phyloP scores from a whole-genome alignment of 2,329 filamentous ascomycete genomes.

The Paraphoma sp. region DNA sequence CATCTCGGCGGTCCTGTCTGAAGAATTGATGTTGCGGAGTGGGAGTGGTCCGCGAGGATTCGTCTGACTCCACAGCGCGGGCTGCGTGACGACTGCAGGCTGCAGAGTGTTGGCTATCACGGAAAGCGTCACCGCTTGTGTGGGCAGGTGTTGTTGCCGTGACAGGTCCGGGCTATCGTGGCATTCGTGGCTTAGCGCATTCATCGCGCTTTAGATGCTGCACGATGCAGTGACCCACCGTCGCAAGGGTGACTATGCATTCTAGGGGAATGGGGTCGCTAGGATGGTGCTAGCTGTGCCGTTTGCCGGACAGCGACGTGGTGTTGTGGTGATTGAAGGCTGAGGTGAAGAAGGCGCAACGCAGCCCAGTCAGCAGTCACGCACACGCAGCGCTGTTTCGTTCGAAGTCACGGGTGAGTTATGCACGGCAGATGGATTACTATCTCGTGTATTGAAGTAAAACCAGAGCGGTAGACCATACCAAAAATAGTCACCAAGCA shows the following conservation, averaged over 20 bases:
- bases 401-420: not conserved
- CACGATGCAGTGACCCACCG: slow-evolving; percentile 8
- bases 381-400: not conserved
- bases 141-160: slow-evolving; percentile 8
- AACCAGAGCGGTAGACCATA: too few species aligned
- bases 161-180: slow-evolving; percentile 13
- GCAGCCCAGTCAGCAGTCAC: slow-evolving; percentile 13
- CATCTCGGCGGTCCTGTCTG: slow-evolving; percentile 22
- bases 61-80: not conserved
- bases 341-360: slow-evolving; percentile 14
- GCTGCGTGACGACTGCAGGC: not conserved
- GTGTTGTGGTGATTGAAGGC: slow-evolving; percentile 10
- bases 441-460: too few species aligned
- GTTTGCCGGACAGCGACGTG: slow-evolving; percentile 1
- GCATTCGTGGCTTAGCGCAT: slow-evolving; percentile 25
- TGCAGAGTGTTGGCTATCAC: not conserved
- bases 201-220: slow-evolving; percentile 7
- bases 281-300: not conserved
- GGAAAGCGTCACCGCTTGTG: slow-evolving; percentile 14
- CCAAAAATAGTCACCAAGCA: too few species aligned
- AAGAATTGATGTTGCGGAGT: slow-evolving; percentile 2
- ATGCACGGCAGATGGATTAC: not conserved
- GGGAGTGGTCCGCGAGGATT: not conserved
- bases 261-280: slow-evolving; percentile 1
- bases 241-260: slow-evolving; percentile 20